phyloP scores from a whole-genome alignment of 176 grass and related monocot species.

The Juncus inflexus region DNA sequence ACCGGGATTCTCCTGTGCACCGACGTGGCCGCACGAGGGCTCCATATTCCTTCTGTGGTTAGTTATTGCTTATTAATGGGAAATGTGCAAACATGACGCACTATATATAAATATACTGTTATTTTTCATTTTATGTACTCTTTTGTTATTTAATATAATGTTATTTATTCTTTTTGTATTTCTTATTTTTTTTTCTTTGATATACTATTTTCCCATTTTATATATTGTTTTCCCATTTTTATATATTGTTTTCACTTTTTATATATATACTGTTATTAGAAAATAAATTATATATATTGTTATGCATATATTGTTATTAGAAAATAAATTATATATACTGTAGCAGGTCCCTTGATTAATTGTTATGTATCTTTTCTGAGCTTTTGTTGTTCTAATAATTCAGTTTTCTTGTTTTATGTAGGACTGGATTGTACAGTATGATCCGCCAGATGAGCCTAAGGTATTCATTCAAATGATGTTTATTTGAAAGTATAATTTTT shows the following conservation, averaged over 20 bases:
- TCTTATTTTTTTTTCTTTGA: too few relatives aligned
- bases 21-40: conserved; percentile 42
- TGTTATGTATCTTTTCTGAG: not conserved
- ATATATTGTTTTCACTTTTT: not conserved
- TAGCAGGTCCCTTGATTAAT: not conserved
- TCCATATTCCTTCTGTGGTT: conserved; percentile 44
- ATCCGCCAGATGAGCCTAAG: conserved; percentile 42
- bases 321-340: too few relatives aligned
- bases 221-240: not conserved
- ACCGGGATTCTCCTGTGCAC: conserved; percentile 42
- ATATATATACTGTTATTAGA: too few relatives aligned
- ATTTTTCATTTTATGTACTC: too few relatives aligned
- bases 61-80: not conserved
- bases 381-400: not conserved
- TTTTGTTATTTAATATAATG: too few relatives aligned
- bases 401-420: conserved; percentile 12
- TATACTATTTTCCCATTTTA: too few relatives aligned
- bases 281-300: too few relatives aligned
- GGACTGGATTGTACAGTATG: conserved; percentile 54
- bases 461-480: conserved; percentile 8
- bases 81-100: not conserved
- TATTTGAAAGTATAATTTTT: not conserved
- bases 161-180: too few relatives aligned
- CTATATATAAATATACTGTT: not conserved
- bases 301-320: too few relatives aligned